These are phyloP conservation scores for Fusarium torreyae DNA, from an alignment of 2,329 filamentous ascomycete genomes.

Conservation along the genomic window DNA sequence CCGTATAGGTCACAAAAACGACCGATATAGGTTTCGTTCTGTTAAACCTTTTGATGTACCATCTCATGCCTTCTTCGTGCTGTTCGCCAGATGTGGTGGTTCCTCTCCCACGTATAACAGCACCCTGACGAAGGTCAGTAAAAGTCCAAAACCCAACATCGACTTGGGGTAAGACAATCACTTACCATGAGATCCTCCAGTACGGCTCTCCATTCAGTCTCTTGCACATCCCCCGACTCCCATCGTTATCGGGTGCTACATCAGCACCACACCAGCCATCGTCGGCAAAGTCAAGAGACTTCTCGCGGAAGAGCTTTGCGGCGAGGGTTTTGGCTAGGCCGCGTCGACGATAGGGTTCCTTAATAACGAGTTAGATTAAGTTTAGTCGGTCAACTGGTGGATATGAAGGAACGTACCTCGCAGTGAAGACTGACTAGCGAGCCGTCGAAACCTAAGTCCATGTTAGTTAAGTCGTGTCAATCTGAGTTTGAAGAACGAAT, in stretches of 20 bases:
- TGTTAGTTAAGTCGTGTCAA: conserved; percentile 5
- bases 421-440: conserved; percentile 74
- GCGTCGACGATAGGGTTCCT: conserved; percentile 68
- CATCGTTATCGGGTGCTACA: conserved; percentile 72
- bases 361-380: no score
- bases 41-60: not conserved
- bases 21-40: no score
- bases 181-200: conserved; percentile 74
- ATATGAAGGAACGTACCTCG: conserved; percentile 57
- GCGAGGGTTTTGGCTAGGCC: conserved; percentile 76
- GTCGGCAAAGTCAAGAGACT: conserved; percentile 60
- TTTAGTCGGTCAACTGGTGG: no score
- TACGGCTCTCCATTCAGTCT: conserved; percentile 70
- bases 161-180: conserved; percentile 2
- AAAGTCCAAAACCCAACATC: not conserved
- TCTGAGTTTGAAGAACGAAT: not conserved
- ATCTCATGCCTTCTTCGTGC: not conserved
- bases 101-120: conserved; percentile 38
- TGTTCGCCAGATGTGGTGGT: conserved; percentile 12
- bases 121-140: conserved; percentile 29
- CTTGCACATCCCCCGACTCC: conserved; percentile 74
- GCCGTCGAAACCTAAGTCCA: conserved; percentile 66
- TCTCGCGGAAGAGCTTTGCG: conserved; percentile 69
- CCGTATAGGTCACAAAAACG: no score
- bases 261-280: conserved; percentile 74